Evolutionary conservation across 2,329 filamentous ascomycete species (phyloP), one percentile per base, ranked within the genome.

Genomic region (Dothideomycetes sp.): DNA sequence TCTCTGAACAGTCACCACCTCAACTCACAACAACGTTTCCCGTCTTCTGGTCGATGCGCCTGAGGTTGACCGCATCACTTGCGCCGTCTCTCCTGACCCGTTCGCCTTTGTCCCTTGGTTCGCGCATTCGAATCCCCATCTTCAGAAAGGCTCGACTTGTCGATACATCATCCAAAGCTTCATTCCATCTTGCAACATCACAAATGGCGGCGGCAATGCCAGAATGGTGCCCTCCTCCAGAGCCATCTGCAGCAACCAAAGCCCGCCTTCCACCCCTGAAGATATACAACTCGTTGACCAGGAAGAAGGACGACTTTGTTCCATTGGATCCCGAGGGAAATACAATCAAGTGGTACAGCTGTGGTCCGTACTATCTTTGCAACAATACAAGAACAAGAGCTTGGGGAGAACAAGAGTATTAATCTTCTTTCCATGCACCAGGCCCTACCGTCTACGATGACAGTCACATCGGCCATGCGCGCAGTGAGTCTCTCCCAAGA

Each of bases 321-420:
- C 84, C 85, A 11, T 71, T 84, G 33, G 78, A 88, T 55, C 67
- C 71, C 7, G 74, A 77, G 18, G 73, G 71, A 23, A 74, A 69
- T 53, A 80, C 81, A 56, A 75, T 93, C 19, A 78, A 77, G 4
- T 94, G 86, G 85, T 94, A 94, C 62, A 82, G 81, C 51, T 94
- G 87, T 66, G 87, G 87, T 13, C 86, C 86, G 22, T 24, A 7
- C 22, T 7, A 11, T 24, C 22, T 11, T 7, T 7, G 12, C 7
- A 7, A 11, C 22, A 7, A 7, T 24, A 11, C 22, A 24, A 24
- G 22, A n/a, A n/a, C n/a, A n/a, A n/a, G n/a, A n/a, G n/a, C n/a
- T n/a, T n/a, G n/a, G n/a, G n/a, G n/a, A n/a, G n/a, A n/a, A n/a
- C n/a, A n/a, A n/a, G n/a, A n/a, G n/a, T n/a, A n/a, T n/a, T 24